Evolutionary conservation across 306 rosid genomes (phyloP), one percentile per base, ranked within the genome.

Genomic region (Castanea crenata): DNA sequence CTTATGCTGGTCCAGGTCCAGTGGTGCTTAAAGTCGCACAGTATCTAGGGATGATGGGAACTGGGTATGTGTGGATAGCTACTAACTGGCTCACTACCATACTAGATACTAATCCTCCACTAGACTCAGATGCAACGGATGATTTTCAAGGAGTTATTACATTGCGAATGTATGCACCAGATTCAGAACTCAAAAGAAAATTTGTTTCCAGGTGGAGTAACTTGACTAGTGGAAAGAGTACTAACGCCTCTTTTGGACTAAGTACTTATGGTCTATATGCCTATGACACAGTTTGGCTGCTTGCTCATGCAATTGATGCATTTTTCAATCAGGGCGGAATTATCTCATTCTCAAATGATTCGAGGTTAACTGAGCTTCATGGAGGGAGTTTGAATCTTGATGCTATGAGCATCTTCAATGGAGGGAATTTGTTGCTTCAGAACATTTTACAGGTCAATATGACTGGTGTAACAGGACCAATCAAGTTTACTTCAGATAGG

Each of bases 31-130:
- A 15, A 5, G 92, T 82, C 77, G 99, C 99, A 25, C 84, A 83
- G 72, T 38, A 71, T 82, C 96, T 96, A 65, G 96, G 94, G 55
- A 89, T 96, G 99, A 90, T 91, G 91, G 91, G 75, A 81, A 58
- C 90, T 67, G 98, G 99, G 12, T 93, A 90, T 78, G 99, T 93
- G 2, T 96, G 99, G 99, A 93, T 96, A 75, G 89, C 97, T 46
- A 85, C 97, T 70, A 71, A 69, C 80, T 96, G 93, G 83, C 93
- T 96, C 46, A 79, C 99, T 55, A 83, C 90, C 64, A 2, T 83
- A 31, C 72, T 93, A 41, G 99, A 96, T 71, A 84, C 88, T 25
- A 31, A 67, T 12, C 65, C 82, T 77, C 88, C 96, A n/a, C 62
- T 86, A 52, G 31, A 92, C 76, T 41, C 79, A 29, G 83, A 83